phyloP scores from a whole-genome alignment of 768 basidiomycete genomes.

The Lactifluus hygrophoroides region DNA sequence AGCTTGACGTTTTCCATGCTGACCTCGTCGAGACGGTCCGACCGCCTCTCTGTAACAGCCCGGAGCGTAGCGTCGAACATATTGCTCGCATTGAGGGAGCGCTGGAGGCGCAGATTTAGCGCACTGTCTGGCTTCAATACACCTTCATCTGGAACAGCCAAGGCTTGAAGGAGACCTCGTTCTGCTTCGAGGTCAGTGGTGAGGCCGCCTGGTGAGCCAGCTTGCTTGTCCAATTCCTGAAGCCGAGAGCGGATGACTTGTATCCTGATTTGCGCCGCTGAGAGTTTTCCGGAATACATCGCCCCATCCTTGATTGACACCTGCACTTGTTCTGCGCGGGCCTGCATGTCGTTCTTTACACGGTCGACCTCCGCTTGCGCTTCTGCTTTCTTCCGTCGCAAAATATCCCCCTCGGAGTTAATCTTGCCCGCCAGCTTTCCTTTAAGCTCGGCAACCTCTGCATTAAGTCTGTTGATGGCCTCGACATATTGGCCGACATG shows the following conservation, averaged over 20 bases:
- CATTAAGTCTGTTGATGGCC: conserved; percentile 82
- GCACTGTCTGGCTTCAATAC: conserved; percentile 50
- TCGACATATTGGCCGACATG: conserved; percentile 95
- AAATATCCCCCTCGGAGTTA: conserved; percentile 50
- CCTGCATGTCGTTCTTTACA: conserved; percentile 61
- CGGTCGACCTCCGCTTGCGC: conserved; percentile 65
- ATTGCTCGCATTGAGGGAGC: conserved; percentile 63
- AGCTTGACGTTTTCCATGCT: conserved; percentile 62
- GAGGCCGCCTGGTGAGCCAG: conserved; percentile 31
- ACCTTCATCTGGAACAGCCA: conserved; percentile 66
- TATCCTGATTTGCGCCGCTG: conserved; percentile 63
- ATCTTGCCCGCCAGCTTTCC: conserved; percentile 72
- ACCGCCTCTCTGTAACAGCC: conserved; percentile 72
- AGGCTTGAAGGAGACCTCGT: conserved; percentile 52
- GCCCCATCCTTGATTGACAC: conserved; percentile 70
- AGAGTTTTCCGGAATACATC: conserved; percentile 58
- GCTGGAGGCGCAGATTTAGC: conserved; percentile 49
- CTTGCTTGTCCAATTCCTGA: conserved; percentile 42
- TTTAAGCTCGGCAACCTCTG: conserved; percentile 79
- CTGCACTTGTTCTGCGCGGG: conserved; percentile 63
- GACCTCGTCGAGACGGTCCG: conserved; percentile 68
- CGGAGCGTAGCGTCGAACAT: conserved; percentile 84
- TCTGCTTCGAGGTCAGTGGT: conserved; percentile 64
- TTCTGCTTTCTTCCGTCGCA: conserved; percentile 61
- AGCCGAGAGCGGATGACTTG: conserved; percentile 54